Evolutionary conservation across 2,329 filamentous ascomycete genomes (phyloP), one percentile per base, ranked within the genome.

Genomic region (Apiospora sp.): DNA sequence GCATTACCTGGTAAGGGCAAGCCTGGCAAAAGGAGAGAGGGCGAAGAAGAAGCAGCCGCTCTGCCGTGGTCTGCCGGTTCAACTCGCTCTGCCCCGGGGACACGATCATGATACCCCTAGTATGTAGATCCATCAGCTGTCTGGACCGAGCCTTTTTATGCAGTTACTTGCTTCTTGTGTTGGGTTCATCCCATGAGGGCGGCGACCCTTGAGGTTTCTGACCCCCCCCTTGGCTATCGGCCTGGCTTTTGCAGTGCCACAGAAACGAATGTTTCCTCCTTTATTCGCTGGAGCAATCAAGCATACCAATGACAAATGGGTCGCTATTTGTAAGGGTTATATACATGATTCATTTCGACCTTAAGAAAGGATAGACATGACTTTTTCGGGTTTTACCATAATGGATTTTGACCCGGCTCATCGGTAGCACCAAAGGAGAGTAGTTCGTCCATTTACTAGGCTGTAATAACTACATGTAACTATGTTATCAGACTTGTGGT

Each of bases 151-250:
- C n/a, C 49, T 14, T 51, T 51, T 24, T 64, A 22, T 61, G 54
- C 54, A 64, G 34, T 41, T 64, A 19, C 41, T 41, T 64, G 34
- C 58, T 41, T 64, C 58, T 64, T 64, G 41, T 64, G 58, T 34
- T 64, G 58, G 58, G 58, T 64, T 41, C 58, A 64, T 64, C 58
- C 58, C 8, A 64, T 64, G 19, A 24, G 4, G 4, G 30, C 34
- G 58, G 58, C n/a, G 58, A 64, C 10, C 58, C 58, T 64, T 41
- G 58, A 41, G 49, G 49, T 51, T 13, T 41, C 37, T n/a, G 8
- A 51, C 13, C n/a, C n/a, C 27, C 10, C 19, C 51, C 27, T 19
- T n/a, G 22, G 30, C 16, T 41, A 3, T 64, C 24, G 34, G 14
- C 30, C n/a, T 64, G 34, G 30, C 58, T 64, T 41, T 64, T n/a